Base-by-base conservation (phyloP, 1,139 yeast species). In the Wickerhamomyces sp. region DNA sequence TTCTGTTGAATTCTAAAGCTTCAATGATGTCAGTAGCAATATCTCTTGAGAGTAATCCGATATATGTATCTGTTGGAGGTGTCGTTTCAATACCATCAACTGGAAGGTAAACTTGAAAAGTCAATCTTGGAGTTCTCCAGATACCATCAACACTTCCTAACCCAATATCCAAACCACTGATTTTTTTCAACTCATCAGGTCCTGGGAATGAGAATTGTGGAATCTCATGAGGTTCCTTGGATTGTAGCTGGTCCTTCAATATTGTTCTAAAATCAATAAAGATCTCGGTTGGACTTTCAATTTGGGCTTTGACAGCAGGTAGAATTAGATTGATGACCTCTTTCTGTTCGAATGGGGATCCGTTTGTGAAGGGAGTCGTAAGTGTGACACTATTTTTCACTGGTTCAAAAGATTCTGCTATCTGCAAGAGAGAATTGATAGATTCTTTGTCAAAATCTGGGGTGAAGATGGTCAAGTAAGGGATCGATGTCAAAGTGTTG, bases 1-100 rank as follows among this genome's bases (percentile, higher is more conserved):
- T 78, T 53, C 95, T 79, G 61, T 91, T 91, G 63, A 86, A 91
- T 41, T 91, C 95, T 63, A 91, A 66, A 47, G 83, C 78, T 39
- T 82, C 78, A 42, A 89, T 73, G 28, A 85, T 64, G 56, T 89
- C 96, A 35, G 73, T 71, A 20, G 82, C 68, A 19, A 86, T 62
- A 54, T 93, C 98, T 45, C 86, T 75, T 49, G 88, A 69, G 28
- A 91, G 58, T 35, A 86, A 59, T 4, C 80, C 75, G 21, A 67
- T 68, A 51, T 79, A 80, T 0, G 83, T 63, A 5, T 69, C 70
- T 16, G 74, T 68, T 3, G 74, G 63, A 0, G 96, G 95, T 4
- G 85, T 86, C 0, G 96, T 85, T 40, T 77, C 81, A 39, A 82
- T 73, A 12, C 37, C 65, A 23, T 62, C 68, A 22, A 54, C 55